phyloP scores from a whole-genome alignment of 2,329 filamentous ascomycete genomes.

The Plectosphaerella sp. region DNA sequence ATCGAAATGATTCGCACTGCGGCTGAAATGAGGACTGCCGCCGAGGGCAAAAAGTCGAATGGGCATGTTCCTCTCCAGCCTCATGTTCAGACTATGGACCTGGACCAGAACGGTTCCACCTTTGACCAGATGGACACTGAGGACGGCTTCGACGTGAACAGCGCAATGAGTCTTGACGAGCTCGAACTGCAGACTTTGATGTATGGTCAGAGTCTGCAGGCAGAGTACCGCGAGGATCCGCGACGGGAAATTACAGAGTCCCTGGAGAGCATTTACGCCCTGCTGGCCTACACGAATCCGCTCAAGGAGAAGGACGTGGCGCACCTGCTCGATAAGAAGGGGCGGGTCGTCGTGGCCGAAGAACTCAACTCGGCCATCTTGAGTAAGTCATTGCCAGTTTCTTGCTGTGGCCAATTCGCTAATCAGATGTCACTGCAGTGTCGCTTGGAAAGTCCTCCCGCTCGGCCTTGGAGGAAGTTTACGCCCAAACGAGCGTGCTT shows the following conservation, averaged over 20 bases:
- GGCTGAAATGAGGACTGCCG: slow-evolving; percentile 55
- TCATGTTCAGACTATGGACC: slow-evolving; percentile 48
- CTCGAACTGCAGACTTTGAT: slow-evolving; percentile 66
- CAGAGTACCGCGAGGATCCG: slow-evolving; percentile 71
- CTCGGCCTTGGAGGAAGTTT: slow-evolving; percentile 78
- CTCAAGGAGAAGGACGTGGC: slow-evolving; percentile 69
- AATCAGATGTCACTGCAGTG: slow-evolving; percentile 44
- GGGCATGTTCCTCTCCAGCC: slow-evolving; percentile 39
- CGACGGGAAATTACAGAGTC: slow-evolving; percentile 67
- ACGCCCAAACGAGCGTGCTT: slow-evolving; percentile 80
- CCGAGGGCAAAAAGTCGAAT: slow-evolving; percentile 37
- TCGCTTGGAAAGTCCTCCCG: slow-evolving; percentile 86
- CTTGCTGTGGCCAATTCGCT: slow-evolving; percentile 6
- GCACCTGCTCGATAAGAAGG: slow-evolving; percentile 71
- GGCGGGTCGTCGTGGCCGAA: slow-evolving; percentile 77
- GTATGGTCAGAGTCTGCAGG: slow-evolving; percentile 75
- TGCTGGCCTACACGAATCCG: slow-evolving; percentile 83
- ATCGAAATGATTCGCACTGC: slow-evolving; percentile 86
- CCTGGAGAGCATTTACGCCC: slow-evolving; percentile 79
- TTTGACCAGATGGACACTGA: slow-evolving; percentile 53
- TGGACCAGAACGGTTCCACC: slow-evolving; percentile 44
- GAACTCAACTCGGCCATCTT: slow-evolving; percentile 92
- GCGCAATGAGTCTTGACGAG: slow-evolving; percentile 22
- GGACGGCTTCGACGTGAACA: slow-evolving; percentile 19
- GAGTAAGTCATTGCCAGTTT: slow-evolving; percentile 49